A percentile compares a stretch with the other conserved stretches of the same genome.
Evolutionary conservation across 83 land plant species (phyloP).

Genomic region (Larix sibirica): DNA sequence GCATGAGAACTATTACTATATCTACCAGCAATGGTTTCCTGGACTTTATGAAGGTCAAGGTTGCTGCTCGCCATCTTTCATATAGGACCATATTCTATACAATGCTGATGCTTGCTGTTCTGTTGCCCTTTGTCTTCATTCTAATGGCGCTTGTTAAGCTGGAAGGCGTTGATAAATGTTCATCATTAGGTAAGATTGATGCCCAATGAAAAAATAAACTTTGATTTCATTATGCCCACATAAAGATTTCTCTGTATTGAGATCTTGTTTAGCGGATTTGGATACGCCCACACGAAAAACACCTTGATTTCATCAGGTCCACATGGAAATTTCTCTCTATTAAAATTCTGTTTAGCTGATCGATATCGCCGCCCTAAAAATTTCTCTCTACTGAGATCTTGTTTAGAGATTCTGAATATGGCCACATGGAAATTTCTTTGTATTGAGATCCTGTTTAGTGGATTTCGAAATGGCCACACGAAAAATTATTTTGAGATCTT

Average conservation of each 20-base stretch:
- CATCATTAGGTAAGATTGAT: slow-evolving; percentile 69
- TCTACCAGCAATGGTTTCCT: slow-evolving; percentile 44
- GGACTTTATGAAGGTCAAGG: slow-evolving; percentile 49
- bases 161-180: slow-evolving; percentile 91
- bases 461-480: background rate
- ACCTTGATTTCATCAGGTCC: background rate
- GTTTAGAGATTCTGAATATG: no score
- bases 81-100: slow-evolving; percentile 83
- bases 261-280: background rate
- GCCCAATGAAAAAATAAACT: background rate
- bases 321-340: background rate
- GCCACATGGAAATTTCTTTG: background rate
- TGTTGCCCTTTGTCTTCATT: slow-evolving; percentile 90
- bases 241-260: background rate
- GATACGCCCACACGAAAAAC: background rate
- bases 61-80: slow-evolving; percentile 55
- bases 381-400: no score
- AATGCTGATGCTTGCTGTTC: slow-evolving; percentile 72
- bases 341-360: slow-evolving; percentile 36
- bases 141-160: slow-evolving; percentile 83
- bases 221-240: slow-evolving; percentile 1
- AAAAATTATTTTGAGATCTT: background rate
- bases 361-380: slow-evolving; percentile 10
- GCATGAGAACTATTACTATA: slow-evolving; percentile 60
- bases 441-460: background rate